Evolutionary conservation across 2,329 filamentous ascomycete genomes (phyloP).

Genomic region (Xylaria sp.): DNA sequence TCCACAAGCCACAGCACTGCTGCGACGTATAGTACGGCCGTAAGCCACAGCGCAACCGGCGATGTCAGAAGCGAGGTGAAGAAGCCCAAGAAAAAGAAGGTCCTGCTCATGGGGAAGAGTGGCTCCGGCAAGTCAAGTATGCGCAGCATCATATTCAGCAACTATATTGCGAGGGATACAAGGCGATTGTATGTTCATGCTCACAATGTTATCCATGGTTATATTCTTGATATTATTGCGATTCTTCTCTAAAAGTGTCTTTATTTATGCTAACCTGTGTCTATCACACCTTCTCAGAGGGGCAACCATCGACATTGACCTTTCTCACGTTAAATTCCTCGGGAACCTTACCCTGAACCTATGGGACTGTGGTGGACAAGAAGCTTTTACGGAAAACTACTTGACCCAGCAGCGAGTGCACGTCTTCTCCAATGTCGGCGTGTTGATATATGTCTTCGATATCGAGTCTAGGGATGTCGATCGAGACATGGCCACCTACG

Average conservation of each 20-base stretch:
- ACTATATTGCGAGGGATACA: constrained; percentile 97
- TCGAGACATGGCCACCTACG: constrained; percentile 91
- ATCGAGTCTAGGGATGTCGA: constrained; percentile 96
- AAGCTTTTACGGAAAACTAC: constrained; percentile 99
- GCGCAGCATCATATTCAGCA: constrained; percentile 98
- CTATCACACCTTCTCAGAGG: constrained; percentile 61
- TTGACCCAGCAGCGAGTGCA: constrained; percentile 94
- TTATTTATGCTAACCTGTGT: constrained; percentile 5
- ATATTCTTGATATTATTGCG: background rate
- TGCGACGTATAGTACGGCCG: constrained; percentile 14
- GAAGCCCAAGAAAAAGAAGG: constrained; percentile 86
- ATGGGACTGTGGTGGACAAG: constrained; percentile 98
- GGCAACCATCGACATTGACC: constrained; percentile 97
- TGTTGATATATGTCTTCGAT: constrained; percentile 99
- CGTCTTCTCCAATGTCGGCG: constrained; percentile 95
- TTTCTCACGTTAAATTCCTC: constrained; percentile 98
- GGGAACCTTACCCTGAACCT: constrained; percentile 97
- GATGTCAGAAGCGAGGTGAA: constrained; percentile 64
- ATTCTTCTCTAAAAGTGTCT: background rate
- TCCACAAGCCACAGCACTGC: constrained; percentile 40
- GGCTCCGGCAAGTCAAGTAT: constrained; percentile 98
- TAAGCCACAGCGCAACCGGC: constrained; percentile 36
- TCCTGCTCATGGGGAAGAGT: constrained; percentile 92
- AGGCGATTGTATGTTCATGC: constrained; percentile 72
- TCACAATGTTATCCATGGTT: too few species aligned